Evolutionary conservation across 2,329 filamentous ascomycete genomes (phyloP), one percentile per base, ranked within the genome.

Genomic region (Scolecobasidium constrictum): DNA sequence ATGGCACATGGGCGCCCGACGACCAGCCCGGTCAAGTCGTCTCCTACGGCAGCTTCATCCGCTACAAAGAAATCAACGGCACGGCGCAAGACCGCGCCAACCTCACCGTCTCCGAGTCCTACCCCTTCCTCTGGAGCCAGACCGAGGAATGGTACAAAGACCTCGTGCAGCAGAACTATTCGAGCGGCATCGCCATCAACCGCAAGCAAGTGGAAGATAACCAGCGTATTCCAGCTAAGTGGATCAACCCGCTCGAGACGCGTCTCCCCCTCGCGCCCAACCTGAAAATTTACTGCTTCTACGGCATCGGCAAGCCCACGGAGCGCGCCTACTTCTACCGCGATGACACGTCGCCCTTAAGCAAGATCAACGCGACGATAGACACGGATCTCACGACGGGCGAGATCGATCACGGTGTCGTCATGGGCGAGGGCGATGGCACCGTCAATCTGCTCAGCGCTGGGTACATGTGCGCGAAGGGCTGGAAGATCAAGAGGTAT

Each of bases 241-340:
- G 92, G 92, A 77, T 94, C 47, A 98, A 98, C 56, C 92, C 92
- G 0, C 75, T 96, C 1, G 90, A 96, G 60, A 84, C 86, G 0
- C 76, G 90, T 2, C 70, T 96, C 0, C 92, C 92, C 0, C 71
- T 86, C 16, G 90, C 92, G 2, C 90, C 92, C 0, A 85, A 78
- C 55, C 68, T 98, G 55, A 95, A 94, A 59, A 86, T 98, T 11
- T 96, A 88, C 64, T 96, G 92, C 65, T 96, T 98, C 67, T 96
- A 98, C 58, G 92, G 84, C 16, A 78, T 94, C 3, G 90, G 90
- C 3, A 98, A 96, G 59, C 82, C 85, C 3, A 96, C 90, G 0
- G 90, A 98, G 62, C 77, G 90, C 44, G 80, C 81, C 13, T 98
- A 96, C 60, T 98, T 84, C 60, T 98, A 98, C 63, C 81, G 83